phyloP scores from a whole-genome alignment of 805 yeast species.

The Hanseniaspora clermontiae region DNA sequence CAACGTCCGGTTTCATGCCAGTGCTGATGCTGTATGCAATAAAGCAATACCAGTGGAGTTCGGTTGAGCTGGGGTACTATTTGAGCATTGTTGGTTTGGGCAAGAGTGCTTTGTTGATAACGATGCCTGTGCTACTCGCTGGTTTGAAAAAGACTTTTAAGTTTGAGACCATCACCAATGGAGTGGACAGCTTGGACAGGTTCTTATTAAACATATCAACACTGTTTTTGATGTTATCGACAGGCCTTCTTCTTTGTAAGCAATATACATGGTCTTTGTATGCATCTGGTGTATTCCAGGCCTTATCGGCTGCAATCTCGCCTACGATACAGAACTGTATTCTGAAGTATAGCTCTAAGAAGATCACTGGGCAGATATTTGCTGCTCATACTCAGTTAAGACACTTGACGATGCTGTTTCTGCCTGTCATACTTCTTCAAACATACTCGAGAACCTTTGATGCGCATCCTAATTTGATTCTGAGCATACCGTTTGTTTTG shows the following conservation, averaged over 20 bases:
- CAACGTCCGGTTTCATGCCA: slow-evolving; percentile 33
- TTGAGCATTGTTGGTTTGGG: slow-evolving; percentile 41
- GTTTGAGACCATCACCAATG: slow-evolving; percentile 28
- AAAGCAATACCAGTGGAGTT: slow-evolving; percentile 40
- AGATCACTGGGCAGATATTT: slow-evolving; percentile 55
- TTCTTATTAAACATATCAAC: slow-evolving; percentile 27
- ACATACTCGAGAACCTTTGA: slow-evolving; percentile 37
- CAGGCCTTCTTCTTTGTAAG: slow-evolving; percentile 27
- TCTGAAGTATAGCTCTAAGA: slow-evolving; percentile 48
- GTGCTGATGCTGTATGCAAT: slow-evolving; percentile 42
- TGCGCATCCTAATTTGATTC: slow-evolving; percentile 29
- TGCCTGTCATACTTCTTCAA: slow-evolving; percentile 38
- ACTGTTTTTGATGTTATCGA: slow-evolving; percentile 31
- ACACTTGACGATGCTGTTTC: slow-evolving; percentile 35
- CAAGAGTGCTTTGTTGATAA: slow-evolving; percentile 37
- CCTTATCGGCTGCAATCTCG: slow-evolving; percentile 39
- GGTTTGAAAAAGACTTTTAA: slow-evolving; percentile 25
- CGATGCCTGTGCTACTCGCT: slow-evolving; percentile 37
- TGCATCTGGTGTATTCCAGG: slow-evolving; percentile 26
- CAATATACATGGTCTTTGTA: slow-evolving; percentile 20
- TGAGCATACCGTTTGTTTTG: slow-evolving; percentile 23
- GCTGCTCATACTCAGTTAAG: slow-evolving; percentile 55
- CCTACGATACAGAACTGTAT: slow-evolving; percentile 51
- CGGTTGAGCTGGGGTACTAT: slow-evolving; percentile 43
- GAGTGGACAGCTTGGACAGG: slow-evolving; percentile 44